These are phyloP conservation scores for Protomyces gravidus DNA, from an alignment of 1,139 yeast species.

Conservation along the genomic window DNA sequence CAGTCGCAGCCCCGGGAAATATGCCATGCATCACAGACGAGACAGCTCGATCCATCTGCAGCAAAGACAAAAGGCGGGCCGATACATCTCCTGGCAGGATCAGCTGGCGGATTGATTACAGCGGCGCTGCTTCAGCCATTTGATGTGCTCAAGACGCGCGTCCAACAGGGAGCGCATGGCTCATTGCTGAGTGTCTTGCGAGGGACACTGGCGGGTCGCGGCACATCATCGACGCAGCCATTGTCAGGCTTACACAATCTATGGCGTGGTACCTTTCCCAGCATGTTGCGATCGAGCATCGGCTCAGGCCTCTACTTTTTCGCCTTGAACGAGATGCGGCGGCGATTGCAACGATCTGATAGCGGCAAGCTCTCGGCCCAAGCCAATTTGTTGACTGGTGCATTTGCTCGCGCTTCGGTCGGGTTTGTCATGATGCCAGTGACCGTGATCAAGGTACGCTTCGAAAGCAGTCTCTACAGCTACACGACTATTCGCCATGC, in stretches of 20 bases:
- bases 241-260: slow-evolving; percentile 49
- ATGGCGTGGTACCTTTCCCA: slow-evolving; percentile 70
- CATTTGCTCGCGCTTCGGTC: slow-evolving; percentile 70
- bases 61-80: not conserved
- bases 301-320: slow-evolving; percentile 88
- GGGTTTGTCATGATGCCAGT: slow-evolving; percentile 95
- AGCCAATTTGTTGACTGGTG: slow-evolving; percentile 74
- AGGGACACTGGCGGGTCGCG: slow-evolving; percentile 66
- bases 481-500: slow-evolving; percentile 68
- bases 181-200: slow-evolving; percentile 85
- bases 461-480: slow-evolving; percentile 53
- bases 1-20: too few relatives aligned
- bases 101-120: slow-evolving; percentile 78
- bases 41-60: too few relatives aligned
- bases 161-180: slow-evolving; percentile 70
- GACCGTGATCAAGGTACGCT: slow-evolving; percentile 88
- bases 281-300: slow-evolving; percentile 79
- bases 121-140: slow-evolving; percentile 82
- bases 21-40: too few relatives aligned
- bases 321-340: slow-evolving; percentile 48
- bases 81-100: slow-evolving; percentile 72
- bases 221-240: not conserved
- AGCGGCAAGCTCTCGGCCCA: slow-evolving; percentile 48
- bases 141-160: slow-evolving; percentile 80
- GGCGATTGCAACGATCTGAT: slow-evolving; percentile 46